A percentile compares a stretch with the other conserved stretches of the same genome.
These are phyloP conservation scores for Podospora tetraspora DNA, from an alignment of 495 filamentous ascomycete genomes.

Conservation along the genomic window DNA sequence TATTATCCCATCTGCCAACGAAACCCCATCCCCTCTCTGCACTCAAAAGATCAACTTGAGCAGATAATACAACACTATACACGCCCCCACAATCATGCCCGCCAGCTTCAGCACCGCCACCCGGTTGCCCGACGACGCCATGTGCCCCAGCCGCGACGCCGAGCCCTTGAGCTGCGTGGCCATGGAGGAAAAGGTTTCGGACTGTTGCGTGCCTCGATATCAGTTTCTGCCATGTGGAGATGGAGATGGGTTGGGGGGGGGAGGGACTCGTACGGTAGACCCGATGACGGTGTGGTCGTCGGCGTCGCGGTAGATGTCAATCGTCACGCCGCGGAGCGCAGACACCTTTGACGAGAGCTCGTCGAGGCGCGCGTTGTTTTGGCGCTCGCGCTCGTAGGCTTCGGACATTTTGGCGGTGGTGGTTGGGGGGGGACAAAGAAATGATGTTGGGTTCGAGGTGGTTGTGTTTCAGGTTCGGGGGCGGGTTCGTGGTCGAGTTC, in stretches of 20 bases:
- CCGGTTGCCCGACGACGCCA: constrained; percentile 87
- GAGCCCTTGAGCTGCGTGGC: constrained; percentile 70
- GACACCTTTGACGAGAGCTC: constrained; percentile 87
- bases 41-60: constrained; percentile 49
- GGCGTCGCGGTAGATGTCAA: constrained; percentile 96
- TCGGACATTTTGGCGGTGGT: constrained; percentile 67
- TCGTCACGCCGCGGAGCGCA: constrained; percentile 89
- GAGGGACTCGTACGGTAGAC: constrained; percentile 56
- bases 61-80: constrained; percentile 70
- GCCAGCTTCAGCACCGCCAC: constrained; percentile 84
- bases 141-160: constrained; percentile 78
- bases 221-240: not conserved
- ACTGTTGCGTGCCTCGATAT: constrained; percentile 24
- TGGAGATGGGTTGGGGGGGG: not conserved
- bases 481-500: not conserved
- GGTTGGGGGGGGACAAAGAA: not conserved
- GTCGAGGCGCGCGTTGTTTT: constrained; percentile 93
- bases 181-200: constrained; percentile 57
- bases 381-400: constrained; percentile 89
- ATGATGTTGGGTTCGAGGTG: not conserved
- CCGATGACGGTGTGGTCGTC: constrained; percentile 82
- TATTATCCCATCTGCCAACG: not conserved
- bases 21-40: too few species aligned
- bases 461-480: not conserved
- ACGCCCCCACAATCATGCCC: constrained; percentile 69